Base-by-base conservation (phyloP, 257 asterid species). In the Parsonsia alboflavescens region DNA sequence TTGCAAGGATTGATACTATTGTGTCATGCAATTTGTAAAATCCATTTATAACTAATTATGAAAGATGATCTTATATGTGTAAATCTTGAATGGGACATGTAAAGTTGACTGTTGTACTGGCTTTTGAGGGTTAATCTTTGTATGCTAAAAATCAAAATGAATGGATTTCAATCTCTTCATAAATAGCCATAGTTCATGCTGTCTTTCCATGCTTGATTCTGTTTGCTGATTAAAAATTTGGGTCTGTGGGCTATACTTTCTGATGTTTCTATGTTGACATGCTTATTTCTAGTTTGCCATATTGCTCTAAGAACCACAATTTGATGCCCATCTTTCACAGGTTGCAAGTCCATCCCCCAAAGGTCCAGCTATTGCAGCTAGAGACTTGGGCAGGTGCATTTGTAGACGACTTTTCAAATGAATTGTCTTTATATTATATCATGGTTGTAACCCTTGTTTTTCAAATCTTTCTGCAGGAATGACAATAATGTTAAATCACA, bases 301-400 rank as follows among this genome's bases (percentile, higher is more conserved):
- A 58, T 28, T n/a, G 28, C n/a, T 39, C 77, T 68, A 64, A 63
- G 72, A 52, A 67, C 42, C 71, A 70, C 76, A 42, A 75, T 71
- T 73, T 68, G 73, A 22, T 74, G 75, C 64, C 62, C 67, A 71
- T 75, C 70, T 80, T 76, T 72, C 66, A 79, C 85, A 94, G 99
- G 86, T 90, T 79, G 82, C 91, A 16, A 90, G 88, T 82, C 88
- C 90, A 49, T 88, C 93, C 68, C 88, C 89, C 57, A 85, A 69
- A 80, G 93, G 81, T 79, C 87, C 83, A 70, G 75, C 79, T 63
- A 79, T 73, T 76, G 88, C 87, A 83, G 76, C 84, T 84, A 90
- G 81, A 56, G 98, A 89, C 76, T 33, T 71, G 69, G 93, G 80
- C 73, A 94, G 97, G 99, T 94, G 75, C 72, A 62, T 80, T 50